Percentiles rank a stretch among this genome's conserved stretches.
Evolutionary conservation across 768 basidiomycete species (phyloP).

Genomic region (Multifurca ochricompacta): DNA sequence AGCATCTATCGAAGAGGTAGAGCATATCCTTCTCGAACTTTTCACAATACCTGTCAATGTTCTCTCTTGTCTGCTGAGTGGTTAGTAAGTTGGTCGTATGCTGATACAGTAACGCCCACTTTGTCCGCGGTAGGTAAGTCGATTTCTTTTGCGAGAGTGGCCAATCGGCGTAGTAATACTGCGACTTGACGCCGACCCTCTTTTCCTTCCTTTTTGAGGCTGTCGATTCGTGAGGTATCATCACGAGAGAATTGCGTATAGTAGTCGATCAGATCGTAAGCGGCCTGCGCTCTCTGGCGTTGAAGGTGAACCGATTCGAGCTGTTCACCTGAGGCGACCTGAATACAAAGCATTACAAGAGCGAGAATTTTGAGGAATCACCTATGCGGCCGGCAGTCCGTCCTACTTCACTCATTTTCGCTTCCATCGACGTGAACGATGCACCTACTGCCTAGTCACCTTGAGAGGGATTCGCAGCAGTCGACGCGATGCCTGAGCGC

Average conservation of each 20-base stretch:
- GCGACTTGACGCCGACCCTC: slow-evolving; percentile 87
- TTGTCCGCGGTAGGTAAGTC: slow-evolving; percentile 78
- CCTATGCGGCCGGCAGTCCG: slow-evolving; percentile 92
- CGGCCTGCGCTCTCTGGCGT: slow-evolving; percentile 87
- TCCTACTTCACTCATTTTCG: slow-evolving; percentile 86
- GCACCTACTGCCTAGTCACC: slow-evolving; percentile 66
- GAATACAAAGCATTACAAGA: slow-evolving; percentile 10
- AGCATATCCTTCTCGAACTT: slow-evolving; percentile 99
- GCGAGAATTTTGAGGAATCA: slow-evolving; percentile 27
- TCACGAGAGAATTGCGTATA: slow-evolving; percentile 87
- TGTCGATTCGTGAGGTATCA: slow-evolving; percentile 67
- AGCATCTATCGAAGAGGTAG: slow-evolving; percentile 89
- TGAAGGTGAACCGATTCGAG: slow-evolving; percentile 91
- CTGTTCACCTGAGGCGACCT: slow-evolving; percentile 67
- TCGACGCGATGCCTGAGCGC: slow-evolving; percentile 23
- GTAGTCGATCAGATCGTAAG: slow-evolving; percentile 87
- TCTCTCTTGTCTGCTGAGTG: slow-evolving; percentile 70
- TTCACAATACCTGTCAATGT: slow-evolving; percentile 95
- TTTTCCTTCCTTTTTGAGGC: slow-evolving; percentile 77
- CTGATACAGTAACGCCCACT: slow-evolving; percentile 35
- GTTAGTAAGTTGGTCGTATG: background rate
- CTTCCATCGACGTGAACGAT: slow-evolving; percentile 86
- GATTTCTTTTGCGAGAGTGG: slow-evolving; percentile 86
- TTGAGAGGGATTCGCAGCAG: slow-evolving; percentile 3
- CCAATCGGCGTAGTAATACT: slow-evolving; percentile 75